Evolutionary conservation across 192 early-diverging fungal species (phyloP), one percentile per base, ranked within the genome.

Genomic region (Coemansia umbellata): DNA sequence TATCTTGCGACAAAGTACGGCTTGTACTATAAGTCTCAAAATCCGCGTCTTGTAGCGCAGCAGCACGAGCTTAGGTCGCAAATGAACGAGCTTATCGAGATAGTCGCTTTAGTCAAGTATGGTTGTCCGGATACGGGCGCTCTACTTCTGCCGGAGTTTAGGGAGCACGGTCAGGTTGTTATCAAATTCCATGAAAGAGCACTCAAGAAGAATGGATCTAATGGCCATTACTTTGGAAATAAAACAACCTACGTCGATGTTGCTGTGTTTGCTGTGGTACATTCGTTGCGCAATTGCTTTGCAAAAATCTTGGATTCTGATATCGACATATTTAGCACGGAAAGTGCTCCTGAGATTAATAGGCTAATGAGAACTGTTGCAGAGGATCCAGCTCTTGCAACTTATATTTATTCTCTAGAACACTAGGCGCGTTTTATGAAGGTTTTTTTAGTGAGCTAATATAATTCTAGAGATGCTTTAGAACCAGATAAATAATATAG

Each of bases 161-260:
- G n/a, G n/a, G n/a, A n/a, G n/a, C n/a, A n/a, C n/a, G n/a, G n/a
- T n/a, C n/a, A n/a, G n/a, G n/a, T n/a, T 13, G 2, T 45, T 1
- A 49, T 83, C 50, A 31, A 22, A 1, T 60, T 61, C 18, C 82
- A 82, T 31, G 78, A 79, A 31, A 47, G 65, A 26, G 37, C 73
- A 3, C 43, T 82, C 44, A 37, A 47, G 28, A 63, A 80, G 37
- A 82, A 82, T 37, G 82, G 81, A 0, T 55, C 60, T 28, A 82
- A 75, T n/a, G 76, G 82, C 2, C 80, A 83, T 42, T 82, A 75
- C 39, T 60, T 83, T 43, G 78, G 80, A 22, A 55, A 56, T 22
- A 50, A 57, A 32, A 60, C 44, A 2, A 71, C 78, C 10, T 41
- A 70, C 22, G 60, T 74, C 14, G 81, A 82, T 49, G 11, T 57